These are phyloP conservation scores for Peronosclerospora sorghi DNA, from an alignment of 352 stramenopile species.

Conservation along the genomic window DNA sequence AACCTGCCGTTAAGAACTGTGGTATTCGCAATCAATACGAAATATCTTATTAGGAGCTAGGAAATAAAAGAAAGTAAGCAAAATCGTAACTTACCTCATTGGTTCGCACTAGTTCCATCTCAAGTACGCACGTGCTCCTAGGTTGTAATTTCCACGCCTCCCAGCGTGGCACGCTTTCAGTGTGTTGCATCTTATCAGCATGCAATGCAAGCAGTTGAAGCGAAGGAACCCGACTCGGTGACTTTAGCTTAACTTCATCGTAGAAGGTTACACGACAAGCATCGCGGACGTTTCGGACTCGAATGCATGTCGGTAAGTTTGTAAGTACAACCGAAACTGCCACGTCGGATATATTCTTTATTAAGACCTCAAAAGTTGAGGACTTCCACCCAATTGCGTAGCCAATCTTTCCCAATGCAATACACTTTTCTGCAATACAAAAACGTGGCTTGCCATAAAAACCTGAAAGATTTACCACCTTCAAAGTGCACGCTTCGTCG, in stretches of 20 bases:
- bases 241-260: constrained; percentile 6
- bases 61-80: neutral
- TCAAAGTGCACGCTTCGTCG: constrained; percentile 52
- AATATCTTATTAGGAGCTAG: constrained; percentile 3
- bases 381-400: constrained; percentile 70
- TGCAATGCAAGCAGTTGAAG: constrained; percentile 34
- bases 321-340: constrained; percentile 43
- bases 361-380: constrained; percentile 45
- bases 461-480: constrained; percentile 44
- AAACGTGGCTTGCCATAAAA: constrained; percentile 56
- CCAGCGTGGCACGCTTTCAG: constrained; percentile 4
- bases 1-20: constrained; percentile 38
- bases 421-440: constrained; percentile 31
- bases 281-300: constrained; percentile 28
- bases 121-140: constrained; percentile 32
- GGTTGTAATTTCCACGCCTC: constrained; percentile 44
- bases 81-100: constrained; percentile 30
- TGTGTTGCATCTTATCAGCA: constrained; percentile 14
- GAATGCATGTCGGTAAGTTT: constrained; percentile 45
- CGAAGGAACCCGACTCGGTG: constrained; percentile 20
- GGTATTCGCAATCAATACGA: neutral
- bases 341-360: constrained; percentile 67
- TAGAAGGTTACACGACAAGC: constrained; percentile 20
- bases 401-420: constrained; percentile 74
- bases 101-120: constrained; percentile 60